phyloP scores from a whole-genome alignment of 441 rosid genomes.

The Populus trichocarpa region DNA sequence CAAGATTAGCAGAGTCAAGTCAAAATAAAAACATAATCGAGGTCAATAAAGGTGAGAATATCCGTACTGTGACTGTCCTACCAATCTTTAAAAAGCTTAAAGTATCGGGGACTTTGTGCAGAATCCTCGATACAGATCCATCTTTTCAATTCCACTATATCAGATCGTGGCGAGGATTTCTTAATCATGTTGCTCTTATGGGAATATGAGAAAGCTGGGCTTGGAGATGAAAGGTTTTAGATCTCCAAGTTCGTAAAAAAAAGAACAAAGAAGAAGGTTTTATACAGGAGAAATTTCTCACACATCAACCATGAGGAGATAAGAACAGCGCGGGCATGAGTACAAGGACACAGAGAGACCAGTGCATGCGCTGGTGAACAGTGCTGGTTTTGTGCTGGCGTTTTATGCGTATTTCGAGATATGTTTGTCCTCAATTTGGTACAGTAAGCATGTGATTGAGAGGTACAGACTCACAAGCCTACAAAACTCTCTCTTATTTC shows the following conservation, averaged over 20 bases:
- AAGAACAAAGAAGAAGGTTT: no score
- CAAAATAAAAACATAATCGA: neutral
- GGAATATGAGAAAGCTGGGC: neutral
- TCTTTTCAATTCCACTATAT: neutral
- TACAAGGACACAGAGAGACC: no score
- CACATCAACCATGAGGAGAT: no score
- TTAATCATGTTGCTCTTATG: neutral
- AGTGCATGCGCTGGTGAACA: no score
- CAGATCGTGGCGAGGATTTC: no score
- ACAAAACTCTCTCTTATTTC: neutral
- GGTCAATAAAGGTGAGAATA: constrained; percentile 9
- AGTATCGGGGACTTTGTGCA: constrained; percentile 11
- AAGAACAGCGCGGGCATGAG: no score
- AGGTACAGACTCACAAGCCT: neutral
- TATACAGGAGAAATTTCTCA: no score
- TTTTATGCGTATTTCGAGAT: neutral
- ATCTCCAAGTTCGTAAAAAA: no score
- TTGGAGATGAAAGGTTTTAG: neutral
- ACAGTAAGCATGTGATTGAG: neutral
- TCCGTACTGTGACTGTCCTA: constrained; percentile 9
- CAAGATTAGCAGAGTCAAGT: neutral
- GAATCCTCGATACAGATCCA: neutral
- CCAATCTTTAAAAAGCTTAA: constrained; percentile 10
- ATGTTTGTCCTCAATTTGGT: neutral
- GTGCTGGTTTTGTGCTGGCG: no score